Base-by-base conservation (phyloP, 768 basidiomycete species). In the Gloeostereum incarnatum region DNA sequence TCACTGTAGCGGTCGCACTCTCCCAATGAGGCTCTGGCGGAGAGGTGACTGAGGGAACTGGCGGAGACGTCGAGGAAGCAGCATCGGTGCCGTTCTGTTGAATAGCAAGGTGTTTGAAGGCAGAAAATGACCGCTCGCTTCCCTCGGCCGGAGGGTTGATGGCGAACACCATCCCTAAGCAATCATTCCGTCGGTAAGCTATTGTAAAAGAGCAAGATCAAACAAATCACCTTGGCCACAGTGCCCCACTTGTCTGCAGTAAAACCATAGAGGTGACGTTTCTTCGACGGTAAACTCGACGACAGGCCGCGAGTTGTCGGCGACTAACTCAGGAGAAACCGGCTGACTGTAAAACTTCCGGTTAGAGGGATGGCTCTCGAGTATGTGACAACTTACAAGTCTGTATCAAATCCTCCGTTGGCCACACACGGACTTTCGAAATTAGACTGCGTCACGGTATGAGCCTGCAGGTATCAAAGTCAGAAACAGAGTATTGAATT, bases 121-220 rank as follows among this genome's bases (percentile, higher is more conserved):
- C 65, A 6, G 54, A 45, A 53, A 78, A 76, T 4, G 72, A 66
- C 44, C 59, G 49, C 11, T 57, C 50, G 8, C 50, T 45, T 5
- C 51, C 49, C 13, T 58, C 57, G 0, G 52, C 56, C 2, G 69
- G 71, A 1, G 78, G 66, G 54, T 81, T 81, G 53, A 80, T 62
- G 3, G 76, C 76, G 52, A 77, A 77, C 18, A 81, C 78, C 79
- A 81, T 81, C 43, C 78, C 75, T 54, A n/a, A 11, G 34, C 8
- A n/a, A 35, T n/a, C 33, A 16, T n/a, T n/a, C 11, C 27, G 14
- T 8, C 27, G 24, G 13, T 26, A 7, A 13, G 17, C n/a, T n/a
- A n/a, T n/a, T n/a, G n/a, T n/a, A 35, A 31, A 5, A 30, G 30
- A 22, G n/a, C 8, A 31, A 36, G 10, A n/a, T 18, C n/a, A 16